phyloP scores from a whole-genome alignment of 2,329 filamentous ascomycete genomes.

The Aspergillus sp. region DNA sequence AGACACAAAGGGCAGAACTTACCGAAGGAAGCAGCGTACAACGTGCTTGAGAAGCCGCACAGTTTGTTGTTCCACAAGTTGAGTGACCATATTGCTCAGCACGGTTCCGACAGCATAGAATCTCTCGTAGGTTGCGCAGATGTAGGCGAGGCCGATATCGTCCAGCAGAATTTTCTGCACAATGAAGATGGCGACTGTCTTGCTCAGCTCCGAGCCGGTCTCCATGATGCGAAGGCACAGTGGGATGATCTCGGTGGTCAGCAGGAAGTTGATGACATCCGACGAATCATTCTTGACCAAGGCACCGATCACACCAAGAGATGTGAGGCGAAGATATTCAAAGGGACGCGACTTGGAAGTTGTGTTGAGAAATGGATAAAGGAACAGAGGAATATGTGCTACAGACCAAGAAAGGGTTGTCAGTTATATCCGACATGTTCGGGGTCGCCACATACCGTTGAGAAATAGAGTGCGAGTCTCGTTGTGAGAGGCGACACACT shows the following conservation, averaged over 20 bases:
- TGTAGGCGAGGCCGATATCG: slow-evolving; percentile 95
- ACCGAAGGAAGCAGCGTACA: slow-evolving; percentile 94
- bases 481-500: slow-evolving; percentile 96
- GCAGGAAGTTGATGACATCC: slow-evolving; percentile 97
- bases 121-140: slow-evolving; percentile 96
- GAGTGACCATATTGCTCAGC: slow-evolving; percentile 96
- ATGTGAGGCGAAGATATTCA: slow-evolving; percentile 94
- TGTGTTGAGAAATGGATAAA: slow-evolving; percentile 97
- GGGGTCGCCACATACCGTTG: slow-evolving; percentile 62
- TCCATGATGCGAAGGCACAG: slow-evolving; percentile 98
- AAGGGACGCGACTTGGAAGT: slow-evolving; percentile 97
- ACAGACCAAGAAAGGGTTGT: slow-evolving; percentile 12
- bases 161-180: slow-evolving; percentile 98
- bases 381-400: slow-evolving; percentile 96
- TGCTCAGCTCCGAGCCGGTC: slow-evolving; percentile 95
- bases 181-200: slow-evolving; percentile 99
- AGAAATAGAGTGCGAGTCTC: slow-evolving; percentile 92
- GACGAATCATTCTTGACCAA: slow-evolving; percentile 98
- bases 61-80: slow-evolving; percentile 96
- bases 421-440: background rate
- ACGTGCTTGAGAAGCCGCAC: slow-evolving; percentile 95
- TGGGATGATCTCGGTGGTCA: slow-evolving; percentile 97
- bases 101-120: slow-evolving; percentile 98
- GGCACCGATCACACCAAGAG: slow-evolving; percentile 92
- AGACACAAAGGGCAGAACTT: slow-evolving; percentile 33